Base-by-base conservation (phyloP, 2,329 filamentous ascomycete genomes). In the Talaromyces sp. region DNA sequence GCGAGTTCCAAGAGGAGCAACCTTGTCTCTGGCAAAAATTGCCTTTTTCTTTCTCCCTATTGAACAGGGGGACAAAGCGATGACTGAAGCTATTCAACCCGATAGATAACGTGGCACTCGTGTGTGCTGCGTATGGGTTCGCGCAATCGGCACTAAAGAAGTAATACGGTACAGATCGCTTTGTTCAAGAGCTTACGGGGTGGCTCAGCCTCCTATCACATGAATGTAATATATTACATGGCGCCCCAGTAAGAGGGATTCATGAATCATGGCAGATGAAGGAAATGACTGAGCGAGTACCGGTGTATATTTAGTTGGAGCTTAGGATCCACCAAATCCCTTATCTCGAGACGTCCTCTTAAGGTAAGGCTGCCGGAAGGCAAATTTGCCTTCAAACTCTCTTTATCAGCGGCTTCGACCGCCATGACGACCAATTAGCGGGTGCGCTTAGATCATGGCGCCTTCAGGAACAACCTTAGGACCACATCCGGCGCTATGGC, bases 71-170 rank as follows among this genome's bases (percentile, higher is more conserved):
- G 48, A 21, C 44, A 28, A 31, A 14, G 21, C 21, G 33, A 54
- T 11, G 18, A 23, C 23, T 8, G 31, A 40, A 48, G 23, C 44
- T 60, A 12, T 35, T 40, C 33, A 52, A 33, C 44, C 14, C 4
- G 44, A 33, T 18, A 52, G 48, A 59, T 40, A 60, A 60, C 58
- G 44, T 59, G 57, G 57, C 40, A 16, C n/a, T 14, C 9, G 11
- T 2, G 16, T n/a, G 18, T 50, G 42, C 7, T 28, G 21, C 35
- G 57, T 48, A 59, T 39, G 42, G 40, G 18, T 37, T 52, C 31
- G 28, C 16, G 21, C 12, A 12, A 12, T 25, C 12, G 23, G 12
- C 28, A 59, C 25, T 35, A 37, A 39, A 60, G 23, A 18, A 23
- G 5, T n/a, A n/a, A 56, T 16, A 31, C 12, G 25, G 18, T 35